These are phyloP conservation scores for Alternaria brassicicola DNA, from an alignment of 2,329 filamentous ascomycete species.

Conservation along the genomic window DNA sequence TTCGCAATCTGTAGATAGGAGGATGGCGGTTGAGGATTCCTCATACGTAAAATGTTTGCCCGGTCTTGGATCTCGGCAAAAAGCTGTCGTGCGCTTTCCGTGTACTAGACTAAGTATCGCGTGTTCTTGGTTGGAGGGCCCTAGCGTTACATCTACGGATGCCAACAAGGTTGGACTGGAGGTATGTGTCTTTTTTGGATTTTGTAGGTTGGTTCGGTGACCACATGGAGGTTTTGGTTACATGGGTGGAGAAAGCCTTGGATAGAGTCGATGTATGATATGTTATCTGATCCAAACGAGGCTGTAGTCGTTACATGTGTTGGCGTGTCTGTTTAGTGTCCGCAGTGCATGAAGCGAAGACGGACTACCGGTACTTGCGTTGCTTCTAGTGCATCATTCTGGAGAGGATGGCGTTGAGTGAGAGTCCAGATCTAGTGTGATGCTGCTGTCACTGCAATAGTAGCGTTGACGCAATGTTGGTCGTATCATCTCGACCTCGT, in stretches of 20 bases:
- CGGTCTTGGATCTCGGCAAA: conserved; percentile 11
- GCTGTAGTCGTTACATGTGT: conserved; percentile 17
- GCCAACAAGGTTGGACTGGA: background rate
- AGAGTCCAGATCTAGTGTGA: background rate
- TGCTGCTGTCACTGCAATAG: background rate
- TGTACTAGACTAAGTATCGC: conserved; percentile 23
- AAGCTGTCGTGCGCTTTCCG: conserved; percentile 9
- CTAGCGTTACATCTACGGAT: background rate
- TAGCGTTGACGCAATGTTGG: background rate
- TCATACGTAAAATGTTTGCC: conserved; percentile 8
- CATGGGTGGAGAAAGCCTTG: background rate
- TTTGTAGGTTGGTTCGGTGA: background rate
- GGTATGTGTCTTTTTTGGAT: background rate
- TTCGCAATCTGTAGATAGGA: conserved; percentile 4
- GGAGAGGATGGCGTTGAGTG: background rate
- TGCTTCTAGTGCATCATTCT: background rate
- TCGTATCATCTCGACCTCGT: background rate
- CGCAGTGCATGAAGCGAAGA: conserved; percentile 25
- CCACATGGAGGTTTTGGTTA: conserved; percentile 7
- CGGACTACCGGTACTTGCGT: conserved; percentile 12
- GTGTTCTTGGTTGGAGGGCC: conserved; percentile 9
- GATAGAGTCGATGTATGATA: conserved; percentile 18
- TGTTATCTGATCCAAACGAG: conserved; percentile 2
- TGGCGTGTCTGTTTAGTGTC: conserved; percentile 32
- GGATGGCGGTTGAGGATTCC: conserved; percentile 40